Conservation (phyloP, 805 yeast species). For the Wickerhamomyces canadensis region DNA sequence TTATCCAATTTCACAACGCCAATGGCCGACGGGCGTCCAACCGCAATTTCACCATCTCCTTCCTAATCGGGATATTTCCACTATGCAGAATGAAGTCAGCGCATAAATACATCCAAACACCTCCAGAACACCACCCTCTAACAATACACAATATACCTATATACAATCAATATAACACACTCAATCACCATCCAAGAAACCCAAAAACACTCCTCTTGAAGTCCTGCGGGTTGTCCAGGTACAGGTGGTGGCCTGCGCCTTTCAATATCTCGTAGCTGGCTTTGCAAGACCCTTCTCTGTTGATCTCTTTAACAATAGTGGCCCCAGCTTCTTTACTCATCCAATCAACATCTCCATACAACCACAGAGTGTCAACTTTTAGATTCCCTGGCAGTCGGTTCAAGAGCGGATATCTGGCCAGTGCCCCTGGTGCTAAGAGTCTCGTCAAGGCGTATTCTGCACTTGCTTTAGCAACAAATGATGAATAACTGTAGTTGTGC, state of each 20-base stretch:
- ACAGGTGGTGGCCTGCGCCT: constrained; percentile 63
- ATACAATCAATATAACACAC: too few species aligned
- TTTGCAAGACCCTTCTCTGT: constrained; percentile 9
- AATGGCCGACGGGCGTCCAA: too few species aligned
- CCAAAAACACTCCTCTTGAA: constrained; percentile 41
- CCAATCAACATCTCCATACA: constrained; percentile 70
- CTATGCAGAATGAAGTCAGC: too few species aligned
- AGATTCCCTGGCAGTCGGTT: constrained; percentile 42
- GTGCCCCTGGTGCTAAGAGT: constrained; percentile 52
- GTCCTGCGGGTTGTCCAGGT: constrained; percentile 48
- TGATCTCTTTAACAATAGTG: constrained; percentile 32
- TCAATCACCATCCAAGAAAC: constrained; percentile 25
- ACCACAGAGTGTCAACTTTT: constrained; percentile 36
- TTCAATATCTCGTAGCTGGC: constrained; percentile 32
- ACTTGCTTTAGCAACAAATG: constrained; percentile 50
- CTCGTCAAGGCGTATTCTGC: constrained; percentile 64
- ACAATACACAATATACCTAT: too few species aligned
- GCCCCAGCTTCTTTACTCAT: constrained; percentile 60
- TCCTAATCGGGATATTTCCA: background rate
- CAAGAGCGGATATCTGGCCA: constrained; percentile 50
- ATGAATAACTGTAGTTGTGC: constrained; percentile 48
- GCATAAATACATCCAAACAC: background rate
- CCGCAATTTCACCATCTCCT: too few species aligned
- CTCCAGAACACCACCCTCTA: too few species aligned
- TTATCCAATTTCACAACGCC: too few species aligned